phyloP scores from a whole-genome alignment of 129 eudicot genomes.

The Deinandra increscens region DNA sequence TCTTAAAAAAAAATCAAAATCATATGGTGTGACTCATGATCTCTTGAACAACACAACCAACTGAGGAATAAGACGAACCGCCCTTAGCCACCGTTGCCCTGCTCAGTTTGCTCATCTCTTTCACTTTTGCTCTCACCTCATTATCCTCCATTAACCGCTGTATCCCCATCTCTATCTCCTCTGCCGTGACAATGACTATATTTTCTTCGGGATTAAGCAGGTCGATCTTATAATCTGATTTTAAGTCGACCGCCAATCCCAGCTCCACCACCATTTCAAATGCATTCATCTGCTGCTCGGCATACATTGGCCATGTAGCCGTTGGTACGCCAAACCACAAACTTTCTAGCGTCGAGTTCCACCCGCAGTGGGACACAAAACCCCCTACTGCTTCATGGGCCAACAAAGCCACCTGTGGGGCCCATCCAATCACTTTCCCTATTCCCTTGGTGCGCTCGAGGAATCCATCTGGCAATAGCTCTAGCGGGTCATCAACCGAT shows the following conservation, averaged over 20 bases:
- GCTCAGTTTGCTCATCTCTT: constrained; percentile 21
- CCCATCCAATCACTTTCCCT: constrained; percentile 59
- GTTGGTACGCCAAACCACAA: constrained; percentile 48
- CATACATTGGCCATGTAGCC: constrained; percentile 38
- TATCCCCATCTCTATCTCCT: constrained; percentile 28
- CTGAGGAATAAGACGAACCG: constrained; percentile 40
- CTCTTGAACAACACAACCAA: neutral
- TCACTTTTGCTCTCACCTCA: constrained; percentile 23
- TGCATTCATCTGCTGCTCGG: constrained; percentile 40
- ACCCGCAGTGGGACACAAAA: constrained; percentile 54
- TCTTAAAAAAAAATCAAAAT: neutral
- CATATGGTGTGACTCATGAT: neutral
- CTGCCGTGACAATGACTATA: constrained; percentile 28
- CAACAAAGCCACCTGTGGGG: constrained; percentile 46
- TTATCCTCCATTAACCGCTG: constrained; percentile 20
- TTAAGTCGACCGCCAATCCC: constrained; percentile 38
- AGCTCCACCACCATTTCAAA: constrained; percentile 27
- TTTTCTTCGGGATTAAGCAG: constrained; percentile 12
- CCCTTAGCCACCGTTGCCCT: constrained; percentile 19
- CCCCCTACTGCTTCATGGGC: constrained; percentile 52
- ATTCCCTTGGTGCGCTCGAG: constrained; percentile 37
- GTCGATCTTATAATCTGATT: constrained; percentile 31
- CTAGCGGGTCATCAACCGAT: constrained; percentile 10
- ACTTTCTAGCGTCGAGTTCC: constrained; percentile 55
- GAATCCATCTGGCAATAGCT: constrained; percentile 42